phyloP scores from a whole-genome alignment of 768 basidiomycete species.

The Tephrocybe sp. region DNA sequence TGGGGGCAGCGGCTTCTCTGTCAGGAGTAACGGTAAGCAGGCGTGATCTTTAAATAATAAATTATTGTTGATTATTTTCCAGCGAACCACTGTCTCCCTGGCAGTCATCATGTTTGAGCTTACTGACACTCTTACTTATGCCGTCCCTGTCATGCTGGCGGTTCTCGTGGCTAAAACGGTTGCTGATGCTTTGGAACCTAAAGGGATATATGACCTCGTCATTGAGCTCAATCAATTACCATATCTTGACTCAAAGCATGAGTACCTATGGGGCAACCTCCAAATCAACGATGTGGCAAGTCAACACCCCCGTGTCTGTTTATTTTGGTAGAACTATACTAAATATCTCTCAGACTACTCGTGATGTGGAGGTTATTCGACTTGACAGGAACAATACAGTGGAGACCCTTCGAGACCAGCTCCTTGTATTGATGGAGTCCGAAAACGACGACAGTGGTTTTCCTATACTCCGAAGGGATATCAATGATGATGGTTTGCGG shows the following conservation, averaged over 20 bases:
- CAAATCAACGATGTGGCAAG: slow-evolving; percentile 80
- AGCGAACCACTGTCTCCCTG: slow-evolving; percentile 89
- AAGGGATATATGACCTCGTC: slow-evolving; percentile 96
- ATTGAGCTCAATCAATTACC: slow-evolving; percentile 92
- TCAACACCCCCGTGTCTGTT: slow-evolving; percentile 8
- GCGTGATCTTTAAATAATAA: slow-evolving; percentile 10
- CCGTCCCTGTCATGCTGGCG: slow-evolving; percentile 84
- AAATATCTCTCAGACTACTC: slow-evolving; percentile 51
- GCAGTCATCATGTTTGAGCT: slow-evolving; percentile 97
- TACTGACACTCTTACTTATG: slow-evolving; percentile 91
- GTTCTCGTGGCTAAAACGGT: slow-evolving; percentile 90
- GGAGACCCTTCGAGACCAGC: slow-evolving; percentile 66
- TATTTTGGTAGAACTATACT: too few relatives aligned
- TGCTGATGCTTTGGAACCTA: slow-evolving; percentile 85
- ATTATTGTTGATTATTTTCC: slow-evolving; percentile 5
- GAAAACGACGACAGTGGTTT: slow-evolving; percentile 83
- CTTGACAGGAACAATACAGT: slow-evolving; percentile 79
- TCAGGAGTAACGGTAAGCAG: slow-evolving; percentile 89
- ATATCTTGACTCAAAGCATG: slow-evolving; percentile 88
- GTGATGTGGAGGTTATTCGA: slow-evolving; percentile 67
- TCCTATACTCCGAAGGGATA: slow-evolving; percentile 69
- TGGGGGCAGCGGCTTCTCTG: slow-evolving; percentile 90
- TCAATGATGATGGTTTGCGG: slow-evolving; percentile 47
- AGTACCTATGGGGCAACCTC: slow-evolving; percentile 82
- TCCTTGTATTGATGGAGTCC: slow-evolving; percentile 54